A percentile compares a stretch with the other conserved stretches of the same genome.
phyloP scores from a whole-genome alignment of 2,329 filamentous ascomycete genomes.

The Epichloe coenophiala region DNA sequence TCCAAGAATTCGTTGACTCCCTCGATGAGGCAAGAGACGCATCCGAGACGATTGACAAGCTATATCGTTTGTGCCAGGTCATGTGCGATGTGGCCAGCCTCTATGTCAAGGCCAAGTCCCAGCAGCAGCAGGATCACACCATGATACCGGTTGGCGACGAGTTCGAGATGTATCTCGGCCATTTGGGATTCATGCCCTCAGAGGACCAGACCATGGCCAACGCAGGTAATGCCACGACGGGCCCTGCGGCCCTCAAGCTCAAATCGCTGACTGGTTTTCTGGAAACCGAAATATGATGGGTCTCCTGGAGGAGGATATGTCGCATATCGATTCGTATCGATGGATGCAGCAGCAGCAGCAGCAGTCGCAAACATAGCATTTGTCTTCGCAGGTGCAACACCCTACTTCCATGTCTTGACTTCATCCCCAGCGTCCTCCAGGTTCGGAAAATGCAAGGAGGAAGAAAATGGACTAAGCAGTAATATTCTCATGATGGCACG shows the following conservation, averaged over 20 bases:
- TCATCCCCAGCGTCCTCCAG: not conserved
- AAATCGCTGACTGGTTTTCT: conserved; percentile 52
- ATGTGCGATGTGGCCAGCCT: conserved; percentile 47
- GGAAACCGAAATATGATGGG: conserved; percentile 53
- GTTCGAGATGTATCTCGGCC: conserved; percentile 51
- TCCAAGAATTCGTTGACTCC: conserved; percentile 43
- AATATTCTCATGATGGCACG: not conserved
- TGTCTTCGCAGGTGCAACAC: not conserved
- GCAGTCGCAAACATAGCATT: conserved; percentile 1
- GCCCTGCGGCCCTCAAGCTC: conserved; percentile 19
- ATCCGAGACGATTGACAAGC: conserved; percentile 45
- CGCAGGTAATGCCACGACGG: conserved; percentile 8
- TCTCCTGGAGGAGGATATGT: conserved; percentile 47
- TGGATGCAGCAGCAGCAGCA: conserved; percentile 17
- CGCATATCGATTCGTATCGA: conserved; percentile 26
- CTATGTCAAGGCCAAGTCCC: conserved; percentile 46
- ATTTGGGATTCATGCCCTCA: conserved; percentile 44
- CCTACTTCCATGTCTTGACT: not conserved
- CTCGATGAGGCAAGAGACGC: conserved; percentile 35
- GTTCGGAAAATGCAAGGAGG: not conserved
- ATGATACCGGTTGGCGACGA: conserved; percentile 40
- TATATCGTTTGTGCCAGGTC: conserved; percentile 48
- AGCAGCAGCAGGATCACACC: conserved; percentile 30
- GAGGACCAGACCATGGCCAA: conserved; percentile 18
- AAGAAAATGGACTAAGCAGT: not conserved